Percentiles rank a stretch among this genome's conserved stretches.
phyloP scores from a whole-genome alignment of 164 flowering plant species.

The Stephania yunnanensis region DNA sequence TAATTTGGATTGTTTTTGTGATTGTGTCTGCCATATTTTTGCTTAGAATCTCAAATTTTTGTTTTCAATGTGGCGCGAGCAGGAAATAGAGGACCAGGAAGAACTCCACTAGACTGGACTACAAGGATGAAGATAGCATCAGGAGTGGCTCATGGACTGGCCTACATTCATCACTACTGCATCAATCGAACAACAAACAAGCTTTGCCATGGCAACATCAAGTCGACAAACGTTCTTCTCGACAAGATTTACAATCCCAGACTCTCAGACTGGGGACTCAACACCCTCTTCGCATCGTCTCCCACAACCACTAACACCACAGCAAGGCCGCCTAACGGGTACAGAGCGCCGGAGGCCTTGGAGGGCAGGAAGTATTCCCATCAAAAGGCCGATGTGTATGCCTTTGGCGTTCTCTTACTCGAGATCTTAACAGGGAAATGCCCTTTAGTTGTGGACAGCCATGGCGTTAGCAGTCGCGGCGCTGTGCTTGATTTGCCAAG shows the following conservation, averaged over 20 bases:
- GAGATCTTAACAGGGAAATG: slow-evolving; percentile 56
- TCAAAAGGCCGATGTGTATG: slow-evolving; percentile 67
- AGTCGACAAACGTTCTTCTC: slow-evolving; percentile 72
- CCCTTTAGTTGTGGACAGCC: slow-evolving; percentile 25
- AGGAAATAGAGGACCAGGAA: slow-evolving; percentile 87
- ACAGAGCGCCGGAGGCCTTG: slow-evolving; percentile 64
- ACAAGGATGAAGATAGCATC: slow-evolving; percentile 72
- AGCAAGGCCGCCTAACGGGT: slow-evolving; percentile 38
- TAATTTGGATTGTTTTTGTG: too few species aligned
- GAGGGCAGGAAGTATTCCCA: slow-evolving; percentile 51
- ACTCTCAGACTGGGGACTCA: slow-evolving; percentile 62
- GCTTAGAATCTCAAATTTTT: too few species aligned
- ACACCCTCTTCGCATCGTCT: slow-evolving; percentile 29
- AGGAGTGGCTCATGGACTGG: slow-evolving; percentile 73
- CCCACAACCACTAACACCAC: slow-evolving; percentile 24
- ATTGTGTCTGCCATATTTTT: too few species aligned
- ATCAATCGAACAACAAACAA: slow-evolving; percentile 23
- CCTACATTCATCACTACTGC: slow-evolving; percentile 58
- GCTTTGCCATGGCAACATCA: slow-evolving; percentile 73
- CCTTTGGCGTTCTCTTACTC: slow-evolving; percentile 72
- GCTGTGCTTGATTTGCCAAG: slow-evolving; percentile 58
- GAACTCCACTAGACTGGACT: slow-evolving; percentile 84
- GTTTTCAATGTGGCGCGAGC: not conserved
- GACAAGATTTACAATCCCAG: slow-evolving; percentile 53
- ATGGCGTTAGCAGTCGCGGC: slow-evolving; percentile 31